Base-by-base conservation (phyloP, 2,329 filamentous ascomycete genomes). In the Diaporthe ampelina region DNA sequence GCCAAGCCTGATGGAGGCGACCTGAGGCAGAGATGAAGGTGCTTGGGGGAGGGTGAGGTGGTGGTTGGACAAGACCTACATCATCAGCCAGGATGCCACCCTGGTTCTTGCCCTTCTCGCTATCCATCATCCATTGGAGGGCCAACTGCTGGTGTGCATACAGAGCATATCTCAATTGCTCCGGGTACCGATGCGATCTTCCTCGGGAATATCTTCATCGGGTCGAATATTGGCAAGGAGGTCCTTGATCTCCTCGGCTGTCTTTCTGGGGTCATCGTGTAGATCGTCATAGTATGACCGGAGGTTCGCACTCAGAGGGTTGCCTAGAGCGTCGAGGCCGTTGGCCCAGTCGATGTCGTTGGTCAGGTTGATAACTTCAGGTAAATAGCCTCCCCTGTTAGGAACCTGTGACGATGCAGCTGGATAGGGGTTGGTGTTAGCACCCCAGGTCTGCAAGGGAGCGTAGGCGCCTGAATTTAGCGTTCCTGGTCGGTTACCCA, bases 91-190 rank as follows among this genome's bases (percentile, higher is more conserved):
- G 85, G 72, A 96, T 94, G 29, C 94, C 93, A 24, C 94, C 94
- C 78, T 93, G 94, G 79, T 93, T 95, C 70, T 92, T 87, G 11
- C 94, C 91, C 73, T 90, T 87, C 81, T 96, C 94, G 86, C 92
- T 94, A 9, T 90, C 88, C 78, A 91, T 91, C 84, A 97, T 89
- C 94, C 94, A 97, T 1, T 91, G 88, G 50, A 96, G 82, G 4
- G 93, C 94, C 24, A 96, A 85, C 78, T 94, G 92, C 80, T 98
- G 95, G 79, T 98, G 95, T 59, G 93, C 91, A 84, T 97, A 95
- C 11, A 98, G 86, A 0, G 88, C 85, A 73, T 90, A 91, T 74
- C 87, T 90, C 79, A 98, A 89, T 1, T 88, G 92, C 56, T 89
- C 87, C 0, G 94, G 0, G 93, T 95, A 32, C 90, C 89, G 74